Conservation (phyloP, 2,329 filamentous ascomycete species). For the Neocatenulostroma microsporum region DNA sequence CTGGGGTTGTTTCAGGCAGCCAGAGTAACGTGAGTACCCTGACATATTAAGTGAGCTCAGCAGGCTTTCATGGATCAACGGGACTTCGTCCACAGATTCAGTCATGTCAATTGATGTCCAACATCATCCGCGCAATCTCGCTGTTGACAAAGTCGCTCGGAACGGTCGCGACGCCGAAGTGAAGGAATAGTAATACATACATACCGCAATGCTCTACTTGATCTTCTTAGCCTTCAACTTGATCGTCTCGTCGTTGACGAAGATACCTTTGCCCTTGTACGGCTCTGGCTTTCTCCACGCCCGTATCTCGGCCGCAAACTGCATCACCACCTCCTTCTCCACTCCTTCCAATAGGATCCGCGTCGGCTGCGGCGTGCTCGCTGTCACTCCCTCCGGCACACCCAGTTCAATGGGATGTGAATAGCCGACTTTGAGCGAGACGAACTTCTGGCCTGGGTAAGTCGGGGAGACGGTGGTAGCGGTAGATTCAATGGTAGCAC, state of each 20-base stretch:
- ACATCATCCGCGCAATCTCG: too few species aligned
- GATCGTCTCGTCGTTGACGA: conserved; percentile 95
- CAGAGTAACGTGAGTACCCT: too few species aligned
- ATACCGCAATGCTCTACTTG: too few species aligned
- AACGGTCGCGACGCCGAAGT: too few species aligned
- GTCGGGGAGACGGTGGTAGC: conserved; percentile 58
- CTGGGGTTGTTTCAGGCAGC: too few species aligned
- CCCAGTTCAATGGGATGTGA: conserved; percentile 90
- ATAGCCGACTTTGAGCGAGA: conserved; percentile 91
- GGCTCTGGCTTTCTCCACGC: conserved; percentile 88
- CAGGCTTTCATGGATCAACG: too few species aligned
- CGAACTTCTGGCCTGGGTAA: conserved; percentile 77
- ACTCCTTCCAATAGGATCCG: conserved; percentile 82
- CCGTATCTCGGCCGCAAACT: conserved; percentile 82
- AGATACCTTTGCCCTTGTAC: conserved; percentile 99
- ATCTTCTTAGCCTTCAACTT: conserved; percentile 87
- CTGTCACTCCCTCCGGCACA: conserved; percentile 73
- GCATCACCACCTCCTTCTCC: conserved; percentile 78
- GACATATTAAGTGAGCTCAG: too few species aligned
- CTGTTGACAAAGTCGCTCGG: too few species aligned
- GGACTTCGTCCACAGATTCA: too few species aligned
- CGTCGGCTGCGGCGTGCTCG: conserved; percentile 82
- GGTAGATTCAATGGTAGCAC: conserved; percentile 73
- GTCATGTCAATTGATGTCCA: too few species aligned
- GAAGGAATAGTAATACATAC: too few species aligned